A percentile compares a stretch with the other conserved stretches of the same genome.
These are phyloP conservation scores for Vitis cinerea DNA, from an alignment of 164 flowering plant genomes.

Conservation along the genomic window DNA sequence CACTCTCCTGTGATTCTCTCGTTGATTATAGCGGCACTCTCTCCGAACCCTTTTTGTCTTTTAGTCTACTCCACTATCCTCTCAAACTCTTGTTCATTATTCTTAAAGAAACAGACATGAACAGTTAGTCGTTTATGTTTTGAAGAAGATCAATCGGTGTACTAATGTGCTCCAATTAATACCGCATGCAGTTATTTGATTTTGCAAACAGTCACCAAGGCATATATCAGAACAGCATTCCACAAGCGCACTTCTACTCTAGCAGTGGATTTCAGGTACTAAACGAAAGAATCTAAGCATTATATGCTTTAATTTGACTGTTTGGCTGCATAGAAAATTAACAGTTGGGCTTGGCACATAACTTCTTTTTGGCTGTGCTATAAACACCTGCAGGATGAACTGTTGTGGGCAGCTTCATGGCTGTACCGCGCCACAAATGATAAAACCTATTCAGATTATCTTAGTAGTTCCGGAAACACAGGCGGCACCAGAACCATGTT, in stretches of 20 bases:
- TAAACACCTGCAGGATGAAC: conserved; percentile 33
- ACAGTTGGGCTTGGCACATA: no score
- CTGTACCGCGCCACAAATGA: conserved; percentile 44
- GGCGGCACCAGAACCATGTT: conserved; percentile 39
- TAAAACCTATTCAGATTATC: conserved; percentile 23
- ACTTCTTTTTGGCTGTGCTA: not conserved
- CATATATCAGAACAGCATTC: conserved; percentile 29
- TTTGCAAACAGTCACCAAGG: conserved; percentile 27
- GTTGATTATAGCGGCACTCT: no score
- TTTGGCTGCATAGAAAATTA: not conserved
- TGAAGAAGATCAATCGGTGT: no score
- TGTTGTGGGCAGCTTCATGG: conserved; percentile 71
- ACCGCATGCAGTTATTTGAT: conserved; percentile 30
- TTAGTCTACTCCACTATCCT: no score
- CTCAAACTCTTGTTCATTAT: no score
- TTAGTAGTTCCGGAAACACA: not conserved
- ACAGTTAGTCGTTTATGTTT: no score
- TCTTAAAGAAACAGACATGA: no score
- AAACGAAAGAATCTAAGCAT: not conserved
- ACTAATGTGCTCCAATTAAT: no score
- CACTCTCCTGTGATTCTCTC: no score
- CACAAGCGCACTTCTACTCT: conserved; percentile 31
- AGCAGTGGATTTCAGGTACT: conserved; percentile 36
- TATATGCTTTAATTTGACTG: not conserved
- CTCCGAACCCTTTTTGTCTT: no score